Percentiles rank a stretch among this genome's conserved stretches.
phyloP scores from a whole-genome alignment of 2,329 filamentous ascomycete species.

The Fusarium buxicola region DNA sequence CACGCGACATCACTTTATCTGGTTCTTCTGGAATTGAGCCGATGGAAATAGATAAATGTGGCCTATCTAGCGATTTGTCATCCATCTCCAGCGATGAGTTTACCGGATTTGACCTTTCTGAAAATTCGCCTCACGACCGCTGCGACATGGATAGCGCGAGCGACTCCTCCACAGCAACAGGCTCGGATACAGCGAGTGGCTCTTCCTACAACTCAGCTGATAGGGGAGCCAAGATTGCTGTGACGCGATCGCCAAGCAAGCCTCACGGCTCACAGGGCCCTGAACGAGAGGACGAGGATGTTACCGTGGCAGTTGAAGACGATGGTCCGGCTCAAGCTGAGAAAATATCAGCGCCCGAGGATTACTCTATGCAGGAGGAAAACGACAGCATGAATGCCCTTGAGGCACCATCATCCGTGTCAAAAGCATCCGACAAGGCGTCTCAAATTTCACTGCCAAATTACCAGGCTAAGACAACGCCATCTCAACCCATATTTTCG shows the following conservation, averaged over 20 bases:
- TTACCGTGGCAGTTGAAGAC: background rate
- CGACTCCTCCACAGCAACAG: conserved; percentile 2
- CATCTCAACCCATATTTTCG: background rate
- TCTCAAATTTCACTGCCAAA: background rate
- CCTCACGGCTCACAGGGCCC: background rate
- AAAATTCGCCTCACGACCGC: background rate
- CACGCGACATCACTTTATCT: background rate
- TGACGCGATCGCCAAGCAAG: background rate
- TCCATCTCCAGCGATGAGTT: conserved; percentile 31
- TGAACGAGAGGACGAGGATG: conserved; percentile 10
- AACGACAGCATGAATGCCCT: background rate
- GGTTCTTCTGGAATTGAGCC: background rate
- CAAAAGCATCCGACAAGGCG: conserved; percentile 4
- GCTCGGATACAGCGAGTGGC: conserved; percentile 3
- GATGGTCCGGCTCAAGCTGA: background rate
- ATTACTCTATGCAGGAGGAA: background rate
- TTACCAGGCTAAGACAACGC: background rate
- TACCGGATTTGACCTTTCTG: conserved; percentile 9
- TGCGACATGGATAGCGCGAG: background rate
- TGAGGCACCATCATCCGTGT: background rate
- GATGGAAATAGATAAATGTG: background rate
- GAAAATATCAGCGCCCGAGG: background rate
- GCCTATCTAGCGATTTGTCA: conserved; percentile 30
- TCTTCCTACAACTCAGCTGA: background rate
- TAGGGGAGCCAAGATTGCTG: background rate